Percentiles rank a stretch among this genome's conserved stretches.
These are phyloP conservation scores for Gynandropsis gynandra DNA, from an alignment of 345 rosid genomes.

Conservation along the genomic window DNA sequence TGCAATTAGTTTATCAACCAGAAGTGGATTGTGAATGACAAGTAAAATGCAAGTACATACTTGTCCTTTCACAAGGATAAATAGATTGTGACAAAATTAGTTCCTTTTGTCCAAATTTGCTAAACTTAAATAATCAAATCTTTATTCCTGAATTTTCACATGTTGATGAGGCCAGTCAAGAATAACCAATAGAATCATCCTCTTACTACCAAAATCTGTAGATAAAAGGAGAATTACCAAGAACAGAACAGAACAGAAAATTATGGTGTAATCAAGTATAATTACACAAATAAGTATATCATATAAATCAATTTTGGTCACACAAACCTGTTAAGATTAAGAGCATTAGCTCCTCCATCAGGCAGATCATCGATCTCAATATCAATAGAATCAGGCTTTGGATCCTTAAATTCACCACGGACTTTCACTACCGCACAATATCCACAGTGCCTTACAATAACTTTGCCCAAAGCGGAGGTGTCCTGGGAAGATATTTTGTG, in stretches of 20 bases:
- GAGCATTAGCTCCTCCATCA: constrained; percentile 87
- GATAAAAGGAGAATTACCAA: constrained; percentile 7
- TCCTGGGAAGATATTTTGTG: constrained; percentile 41
- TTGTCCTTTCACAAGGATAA: constrained; percentile 3
- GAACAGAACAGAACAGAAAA: constrained; percentile 11
- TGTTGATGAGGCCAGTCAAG: neutral
- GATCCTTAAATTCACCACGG: constrained; percentile 42
- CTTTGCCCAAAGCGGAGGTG: constrained; percentile 65
- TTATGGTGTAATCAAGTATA: neutral
- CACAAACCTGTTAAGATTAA: constrained; percentile 68
- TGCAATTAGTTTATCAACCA: constrained; percentile 32
- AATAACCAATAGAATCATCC: neutral
- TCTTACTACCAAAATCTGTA: neutral
- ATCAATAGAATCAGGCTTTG: constrained; percentile 39
- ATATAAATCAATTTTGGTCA: constrained; percentile 5
- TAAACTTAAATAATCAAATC: neutral
- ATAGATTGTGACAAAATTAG: constrained; percentile 10
- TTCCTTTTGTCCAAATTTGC: neutral
- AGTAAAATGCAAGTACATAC: constrained; percentile 12
- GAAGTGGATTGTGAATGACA: constrained; percentile 4
- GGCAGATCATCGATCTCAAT: constrained; percentile 74
- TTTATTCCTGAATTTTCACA: constrained; percentile 7
- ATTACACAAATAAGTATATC: constrained; percentile 3
- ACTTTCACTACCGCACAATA: constrained; percentile 68
- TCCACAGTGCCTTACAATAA: constrained; percentile 76